Base-by-base conservation (phyloP, 2,329 filamentous ascomycete genomes). In the Exophiala calicioides region DNA sequence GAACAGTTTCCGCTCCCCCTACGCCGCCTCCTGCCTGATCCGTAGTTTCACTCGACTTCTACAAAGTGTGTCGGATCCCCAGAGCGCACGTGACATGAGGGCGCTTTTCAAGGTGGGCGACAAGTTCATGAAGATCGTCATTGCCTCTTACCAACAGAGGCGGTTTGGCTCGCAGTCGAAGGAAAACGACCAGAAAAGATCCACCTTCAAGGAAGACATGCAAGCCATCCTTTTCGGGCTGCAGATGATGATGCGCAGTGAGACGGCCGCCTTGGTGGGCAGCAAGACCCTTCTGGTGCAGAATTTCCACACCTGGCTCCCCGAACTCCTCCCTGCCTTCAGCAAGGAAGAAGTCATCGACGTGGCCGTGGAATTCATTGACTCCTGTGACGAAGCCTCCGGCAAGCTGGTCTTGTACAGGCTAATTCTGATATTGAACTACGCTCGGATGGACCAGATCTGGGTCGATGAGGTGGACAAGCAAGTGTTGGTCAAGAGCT, bases 251-350 rank as follows among this genome's bases (percentile, higher is more conserved):
- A 96, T 98, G 88, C 82, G 84, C 50, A 95, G 89, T 65, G 77
- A 83, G 1, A 86, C 89, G 2, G 87, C 93, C 0, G 84, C 90
- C 13, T 73, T 97, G 18, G 87, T 97, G 10, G 93, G 93, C 24
- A 97, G 88, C 54, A 95, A 98, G 69, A 97, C 93, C 0, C 74
- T 98, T 38, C 84, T 94, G 2, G 90, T 97, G 9, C 93, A 98
- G 67, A 89, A 97, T 65, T 95, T 97, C 65, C 91, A 97, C 63
- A 87, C 88, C 0, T 98, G 93, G 93, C 74, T 98, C n/a, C 91
- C 93, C 0, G 91, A 97, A 63, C 80, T 98, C 7, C 77, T 81
- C 0, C 82, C 84, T 1, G 76, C 93, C 27, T 77, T 97, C 62
- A 80, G 79, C 3, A 83, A 85, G 0, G 85, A 90, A 59, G 91